These are phyloP conservation scores for Rosa lucieae DNA, from an alignment of 306 rosid genomes.

Conservation along the genomic window DNA sequence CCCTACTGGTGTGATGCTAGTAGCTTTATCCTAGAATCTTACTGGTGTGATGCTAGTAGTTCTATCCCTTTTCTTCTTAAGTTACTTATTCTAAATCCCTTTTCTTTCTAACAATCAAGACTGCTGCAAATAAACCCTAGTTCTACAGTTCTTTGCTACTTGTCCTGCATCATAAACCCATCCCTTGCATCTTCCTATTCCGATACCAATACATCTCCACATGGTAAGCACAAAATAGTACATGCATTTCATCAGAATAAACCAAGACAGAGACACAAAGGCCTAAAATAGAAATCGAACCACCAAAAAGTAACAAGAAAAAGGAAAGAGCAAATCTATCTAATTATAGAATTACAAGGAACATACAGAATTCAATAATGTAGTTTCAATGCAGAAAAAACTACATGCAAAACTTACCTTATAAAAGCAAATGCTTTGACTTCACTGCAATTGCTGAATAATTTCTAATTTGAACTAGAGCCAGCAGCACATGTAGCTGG, in stretches of 20 bases:
- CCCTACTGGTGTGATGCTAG: too few species aligned
- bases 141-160: too few species aligned
- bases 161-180: background rate
- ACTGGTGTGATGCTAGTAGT: too few species aligned
- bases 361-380: background rate
- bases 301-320: background rate
- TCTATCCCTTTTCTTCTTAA: too few species aligned
- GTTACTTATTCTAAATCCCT: too few species aligned
- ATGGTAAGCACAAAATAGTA: background rate
- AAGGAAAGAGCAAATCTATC: background rate
- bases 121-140: too few species aligned
- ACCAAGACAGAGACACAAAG: background rate
- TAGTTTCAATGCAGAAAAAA: slow-evolving; percentile 10
- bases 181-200: background rate
- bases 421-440: slow-evolving; percentile 37
- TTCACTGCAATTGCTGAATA: slow-evolving; percentile 30
- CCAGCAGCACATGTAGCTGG: slow-evolving; percentile 60
- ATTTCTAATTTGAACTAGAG: slow-evolving; percentile 72
- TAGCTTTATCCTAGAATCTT: too few species aligned
- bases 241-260: background rate
- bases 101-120: too few species aligned
- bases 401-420: slow-evolving; percentile 41
- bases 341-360: background rate
- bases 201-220: background rate
- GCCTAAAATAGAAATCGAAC: background rate